Percentiles rank a stretch among this genome's conserved stretches.
Conservation (phyloP, 202 grass and related monocot genomes). For the Panicum hallii region DNA sequence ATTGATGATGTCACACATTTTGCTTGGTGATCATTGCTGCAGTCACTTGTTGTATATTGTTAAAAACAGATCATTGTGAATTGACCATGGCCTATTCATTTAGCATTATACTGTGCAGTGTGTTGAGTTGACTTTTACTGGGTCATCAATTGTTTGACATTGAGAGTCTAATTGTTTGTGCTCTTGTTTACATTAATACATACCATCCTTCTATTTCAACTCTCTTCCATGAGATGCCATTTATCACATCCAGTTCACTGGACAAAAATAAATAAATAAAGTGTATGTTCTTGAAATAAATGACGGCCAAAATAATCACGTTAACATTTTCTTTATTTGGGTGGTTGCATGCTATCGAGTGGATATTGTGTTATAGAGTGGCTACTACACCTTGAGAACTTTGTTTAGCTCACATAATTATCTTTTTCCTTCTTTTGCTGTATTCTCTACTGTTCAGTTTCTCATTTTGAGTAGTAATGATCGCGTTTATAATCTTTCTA, state of each 20-base stretch:
- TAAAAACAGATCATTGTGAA: neutral
- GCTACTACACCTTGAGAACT: slow-evolving; percentile 10
- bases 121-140: slow-evolving; percentile 36
- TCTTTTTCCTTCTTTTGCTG: neutral
- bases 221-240: neutral
- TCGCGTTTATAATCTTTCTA: slow-evolving; percentile 27
- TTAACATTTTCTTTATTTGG: neutral
- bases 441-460: slow-evolving; percentile 10
- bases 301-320: slow-evolving; percentile 8
- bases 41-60: slow-evolving; percentile 1
- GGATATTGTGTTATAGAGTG: neutral
- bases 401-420: neutral
- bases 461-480: slow-evolving; percentile 2
- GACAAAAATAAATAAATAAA: slow-evolving; percentile 10
- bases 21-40: slow-evolving; percentile 25
- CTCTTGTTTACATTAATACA: slow-evolving; percentile 14
- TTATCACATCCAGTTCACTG: slow-evolving; percentile 16
- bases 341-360: neutral
- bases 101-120: slow-evolving; percentile 2
- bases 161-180: slow-evolving; percentile 11
- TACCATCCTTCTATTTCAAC: neutral
- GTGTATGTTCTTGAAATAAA: neutral
- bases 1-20: slow-evolving; percentile 1
- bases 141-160: neutral
- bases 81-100: neutral